phyloP scores from a whole-genome alignment of 495 filamentous ascomycete genomes.

The Clohesyomyces aquaticus region DNA sequence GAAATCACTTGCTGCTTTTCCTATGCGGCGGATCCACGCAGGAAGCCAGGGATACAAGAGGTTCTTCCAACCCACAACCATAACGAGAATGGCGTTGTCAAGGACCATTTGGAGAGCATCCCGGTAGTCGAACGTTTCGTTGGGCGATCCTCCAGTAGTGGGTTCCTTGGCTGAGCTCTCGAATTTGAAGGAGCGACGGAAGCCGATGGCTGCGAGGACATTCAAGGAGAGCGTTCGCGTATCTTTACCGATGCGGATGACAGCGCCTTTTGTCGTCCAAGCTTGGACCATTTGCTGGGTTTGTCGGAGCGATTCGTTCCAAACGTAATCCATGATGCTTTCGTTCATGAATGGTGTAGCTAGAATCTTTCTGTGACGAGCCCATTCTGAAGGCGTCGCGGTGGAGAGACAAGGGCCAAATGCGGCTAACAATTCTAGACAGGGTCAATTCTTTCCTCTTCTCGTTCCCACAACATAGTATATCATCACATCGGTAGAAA shows the following conservation, averaged over 20 bases:
- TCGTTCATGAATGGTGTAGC: constrained; percentile 55
- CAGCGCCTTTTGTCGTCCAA: constrained; percentile 40
- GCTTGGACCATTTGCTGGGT: constrained; percentile 48
- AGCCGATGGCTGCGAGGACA: constrained; percentile 47
- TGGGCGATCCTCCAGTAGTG: background rate
- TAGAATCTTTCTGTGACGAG: constrained; percentile 50
- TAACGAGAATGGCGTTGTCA: constrained; percentile 30
- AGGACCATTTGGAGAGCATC: constrained; percentile 24
- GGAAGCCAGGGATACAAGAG: constrained; percentile 24
- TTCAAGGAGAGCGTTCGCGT: constrained; percentile 47
- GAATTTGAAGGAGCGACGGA: constrained; percentile 48
- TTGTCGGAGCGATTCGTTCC: constrained; percentile 50
- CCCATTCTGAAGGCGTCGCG: constrained; percentile 44
- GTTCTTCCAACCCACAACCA: constrained; percentile 1
- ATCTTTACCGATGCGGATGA: constrained; percentile 40
- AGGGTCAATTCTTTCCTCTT: constrained; percentile 26
- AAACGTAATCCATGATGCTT: constrained; percentile 49
- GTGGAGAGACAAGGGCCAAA: constrained; percentile 40
- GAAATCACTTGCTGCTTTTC: constrained; percentile 26
- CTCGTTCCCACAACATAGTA: too few species aligned
- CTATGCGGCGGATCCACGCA: constrained; percentile 3
- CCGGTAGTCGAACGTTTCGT: constrained; percentile 34
- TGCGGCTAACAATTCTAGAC: constrained; percentile 18
- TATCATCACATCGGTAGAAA: too few species aligned
- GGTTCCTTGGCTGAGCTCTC: constrained; percentile 11